Evolutionary conservation across 257 asterid species (phyloP).

Genomic region (Fraxinus pennsylvanica): DNA sequence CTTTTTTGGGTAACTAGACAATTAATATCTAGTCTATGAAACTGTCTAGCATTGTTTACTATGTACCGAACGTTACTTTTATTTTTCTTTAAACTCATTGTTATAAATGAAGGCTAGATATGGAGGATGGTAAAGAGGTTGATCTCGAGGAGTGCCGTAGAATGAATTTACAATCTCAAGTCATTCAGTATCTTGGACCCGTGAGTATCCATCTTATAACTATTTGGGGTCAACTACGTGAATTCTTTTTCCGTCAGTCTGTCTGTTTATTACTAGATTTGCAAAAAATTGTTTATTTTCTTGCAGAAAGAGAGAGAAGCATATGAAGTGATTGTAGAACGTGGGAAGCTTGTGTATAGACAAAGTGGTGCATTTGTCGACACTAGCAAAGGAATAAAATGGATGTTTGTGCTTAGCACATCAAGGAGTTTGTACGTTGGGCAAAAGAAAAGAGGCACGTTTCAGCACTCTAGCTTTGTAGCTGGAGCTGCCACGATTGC

Average conservation of each 20-base stretch:
- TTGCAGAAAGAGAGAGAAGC: slow-evolving; percentile 34
- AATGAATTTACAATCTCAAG: slow-evolving; percentile 31
- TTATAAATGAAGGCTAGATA: slow-evolving; percentile 30
- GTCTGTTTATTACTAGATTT: neutral
- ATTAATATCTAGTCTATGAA: neutral
- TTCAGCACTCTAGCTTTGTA: slow-evolving; percentile 41
- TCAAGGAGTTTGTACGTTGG: slow-evolving; percentile 31
- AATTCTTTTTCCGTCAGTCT: neutral
- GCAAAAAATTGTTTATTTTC: neutral
- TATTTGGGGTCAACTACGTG: neutral
- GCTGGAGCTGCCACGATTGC: slow-evolving; percentile 41
- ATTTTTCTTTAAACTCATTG: neutral
- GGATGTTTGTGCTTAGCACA: slow-evolving; percentile 42
- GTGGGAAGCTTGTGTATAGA: slow-evolving; percentile 30
- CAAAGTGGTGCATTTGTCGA: slow-evolving; percentile 28
- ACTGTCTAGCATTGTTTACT: neutral
- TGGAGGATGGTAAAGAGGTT: slow-evolving; percentile 37
- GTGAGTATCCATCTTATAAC: slow-evolving; percentile 16
- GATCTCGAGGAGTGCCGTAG: slow-evolving; percentile 28
- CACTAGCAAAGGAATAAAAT: slow-evolving; percentile 27
- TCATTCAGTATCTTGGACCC: slow-evolving; percentile 36
- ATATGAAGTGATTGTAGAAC: slow-evolving; percentile 31
- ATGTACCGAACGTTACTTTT: neutral
- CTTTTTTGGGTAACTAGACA: neutral
- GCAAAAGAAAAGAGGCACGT: slow-evolving; percentile 27